phyloP scores from a whole-genome alignment of 441 rosid genomes.

The Populus tomentosa region DNA sequence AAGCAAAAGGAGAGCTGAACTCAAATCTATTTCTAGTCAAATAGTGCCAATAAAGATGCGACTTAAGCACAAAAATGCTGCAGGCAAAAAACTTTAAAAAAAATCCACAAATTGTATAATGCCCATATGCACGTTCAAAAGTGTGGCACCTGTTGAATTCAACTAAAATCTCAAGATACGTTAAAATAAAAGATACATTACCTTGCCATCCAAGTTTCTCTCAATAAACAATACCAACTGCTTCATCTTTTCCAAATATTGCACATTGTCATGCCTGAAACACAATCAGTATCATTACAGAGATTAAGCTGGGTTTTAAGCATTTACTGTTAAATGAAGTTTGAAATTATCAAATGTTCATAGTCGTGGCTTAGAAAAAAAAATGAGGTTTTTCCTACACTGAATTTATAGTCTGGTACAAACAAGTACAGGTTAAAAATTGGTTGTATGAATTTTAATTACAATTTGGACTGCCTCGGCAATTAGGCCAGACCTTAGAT shows the following conservation, averaged over 20 bases:
- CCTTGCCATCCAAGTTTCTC: constrained; percentile 82
- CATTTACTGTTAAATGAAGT: constrained; percentile 5
- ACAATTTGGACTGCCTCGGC: neutral
- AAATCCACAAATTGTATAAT: neutral
- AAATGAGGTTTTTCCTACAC: neutral
- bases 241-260: constrained; percentile 83
- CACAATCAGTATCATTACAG: constrained; percentile 27
- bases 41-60: neutral
- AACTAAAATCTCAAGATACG: neutral
- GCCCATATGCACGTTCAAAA: neutral
- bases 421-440: neutral
- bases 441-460: neutral
- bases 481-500: constrained; percentile 55
- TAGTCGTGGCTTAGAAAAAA: neutral
- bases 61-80: neutral
- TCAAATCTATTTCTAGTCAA: neutral
- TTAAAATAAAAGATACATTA: constrained; percentile 23
- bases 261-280: constrained; percentile 91
- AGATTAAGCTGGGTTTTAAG: constrained; percentile 15
- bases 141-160: constrained; percentile 1
- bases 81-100: neutral
- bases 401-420: neutral
- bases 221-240: constrained; percentile 84
- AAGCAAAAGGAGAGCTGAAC: neutral
- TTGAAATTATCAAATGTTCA: neutral